Conservation (phyloP, 805 yeast genomes). For the Saturnispora diversa region DNA sequence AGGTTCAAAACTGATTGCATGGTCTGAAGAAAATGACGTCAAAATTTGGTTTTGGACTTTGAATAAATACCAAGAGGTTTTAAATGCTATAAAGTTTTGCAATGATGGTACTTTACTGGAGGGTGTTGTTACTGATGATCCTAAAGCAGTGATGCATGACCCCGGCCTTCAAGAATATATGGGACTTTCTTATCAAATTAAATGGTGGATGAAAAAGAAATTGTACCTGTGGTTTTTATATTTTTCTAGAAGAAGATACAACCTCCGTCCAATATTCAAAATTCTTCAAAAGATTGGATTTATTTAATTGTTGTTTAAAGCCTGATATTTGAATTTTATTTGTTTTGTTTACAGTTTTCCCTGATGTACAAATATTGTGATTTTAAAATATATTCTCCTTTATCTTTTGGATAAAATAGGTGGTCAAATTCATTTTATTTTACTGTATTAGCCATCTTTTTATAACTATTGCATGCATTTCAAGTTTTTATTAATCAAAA, state of each 20-base stretch:
- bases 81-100: conserved; percentile 12
- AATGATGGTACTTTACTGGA: conserved; percentile 12
- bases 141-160: conserved; percentile 9
- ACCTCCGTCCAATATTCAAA: conserved; percentile 14
- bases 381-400: background rate
- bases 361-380: background rate
- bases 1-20: conserved; percentile 15
- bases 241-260: conserved; percentile 19
- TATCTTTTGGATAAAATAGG: too few relatives aligned
- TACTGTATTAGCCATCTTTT: too few relatives aligned
- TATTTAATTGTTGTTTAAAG: conserved; percentile 10
- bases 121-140: conserved; percentile 23
- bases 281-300: conserved; percentile 20
- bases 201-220: conserved; percentile 14
- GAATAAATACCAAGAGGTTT: conserved; percentile 22
- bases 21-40: conserved; percentile 17
- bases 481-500: too few relatives aligned
- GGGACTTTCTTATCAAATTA: conserved; percentile 12
- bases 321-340: background rate
- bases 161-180: background rate
- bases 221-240: conserved; percentile 17
- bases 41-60: conserved; percentile 33
- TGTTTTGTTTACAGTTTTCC: too few relatives aligned
- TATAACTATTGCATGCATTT: too few relatives aligned
- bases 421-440: too few relatives aligned